phyloP scores from a whole-genome alignment of 176 grass and related monocot genomes.

The Ananas comosus region DNA sequence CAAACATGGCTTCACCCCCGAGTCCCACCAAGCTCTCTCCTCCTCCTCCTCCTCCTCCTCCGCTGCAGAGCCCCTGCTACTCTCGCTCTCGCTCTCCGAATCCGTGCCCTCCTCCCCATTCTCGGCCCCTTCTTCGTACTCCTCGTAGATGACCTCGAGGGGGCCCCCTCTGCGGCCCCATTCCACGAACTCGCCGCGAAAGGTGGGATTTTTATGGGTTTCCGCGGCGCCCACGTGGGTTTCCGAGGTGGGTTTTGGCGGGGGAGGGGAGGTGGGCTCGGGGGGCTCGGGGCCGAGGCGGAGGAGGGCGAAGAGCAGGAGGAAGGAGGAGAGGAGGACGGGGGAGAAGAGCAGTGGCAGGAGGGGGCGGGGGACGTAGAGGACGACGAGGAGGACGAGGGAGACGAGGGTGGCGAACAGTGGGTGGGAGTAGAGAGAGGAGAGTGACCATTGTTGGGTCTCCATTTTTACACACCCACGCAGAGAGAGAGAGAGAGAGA shows the following conservation, averaged over 20 bases:
- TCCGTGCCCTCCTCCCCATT: conserved; percentile 19
- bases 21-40: background rate
- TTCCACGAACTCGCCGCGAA: conserved; percentile 38
- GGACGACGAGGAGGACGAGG: conserved; percentile 47
- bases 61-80: background rate
- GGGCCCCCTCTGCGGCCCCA: conserved; percentile 36
- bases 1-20: conserved; percentile 1
- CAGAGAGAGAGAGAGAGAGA: background rate
- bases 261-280: background rate
- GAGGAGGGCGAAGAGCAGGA: conserved; percentile 50
- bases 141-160: conserved; percentile 81
- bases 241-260: conserved; percentile 1
- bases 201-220: conserved; percentile 8
- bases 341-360: conserved; percentile 49
- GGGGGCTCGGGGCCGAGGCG: conserved; percentile 40
- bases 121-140: conserved; percentile 49
- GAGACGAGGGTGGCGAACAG: conserved; percentile 35
- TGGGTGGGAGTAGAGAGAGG: conserved; percentile 25
- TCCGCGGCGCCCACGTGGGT: background rate
- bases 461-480: background rate
- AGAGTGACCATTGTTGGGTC: conserved; percentile 26
- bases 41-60: conserved; percentile 23
- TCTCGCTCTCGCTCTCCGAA: conserved; percentile 26
- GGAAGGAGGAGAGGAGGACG: conserved; percentile 42
- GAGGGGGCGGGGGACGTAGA: conserved; percentile 62